phyloP scores from a whole-genome alignment of 202 grass and related monocot genomes.

The Alloteropsis angusta region DNA sequence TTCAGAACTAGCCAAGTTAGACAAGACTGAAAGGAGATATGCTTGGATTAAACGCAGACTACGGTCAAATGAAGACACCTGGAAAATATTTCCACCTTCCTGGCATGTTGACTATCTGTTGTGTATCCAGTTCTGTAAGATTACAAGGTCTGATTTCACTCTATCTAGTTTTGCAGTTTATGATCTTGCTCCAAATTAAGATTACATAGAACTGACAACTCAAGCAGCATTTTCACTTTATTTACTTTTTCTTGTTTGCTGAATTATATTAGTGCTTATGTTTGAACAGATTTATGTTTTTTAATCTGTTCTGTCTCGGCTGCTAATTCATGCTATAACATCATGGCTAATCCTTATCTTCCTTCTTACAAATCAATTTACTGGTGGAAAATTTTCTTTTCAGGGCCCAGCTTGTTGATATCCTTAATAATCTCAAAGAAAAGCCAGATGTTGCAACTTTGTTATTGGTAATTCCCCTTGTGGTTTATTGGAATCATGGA shows the following conservation, averaged over 20 bases:
- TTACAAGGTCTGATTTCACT: constrained; percentile 70
- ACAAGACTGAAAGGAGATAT: constrained; percentile 99
- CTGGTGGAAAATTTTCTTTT: constrained; percentile 20
- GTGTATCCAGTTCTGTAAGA: constrained; percentile 99
- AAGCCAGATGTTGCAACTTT: constrained; percentile 98
- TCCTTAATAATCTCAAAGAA: constrained; percentile 92
- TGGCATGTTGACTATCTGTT: constrained; percentile 98
- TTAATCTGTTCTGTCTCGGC: neutral
- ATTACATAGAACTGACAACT: constrained; percentile 15
- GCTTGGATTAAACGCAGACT: constrained; percentile 93
- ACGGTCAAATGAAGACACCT: constrained; percentile 93
- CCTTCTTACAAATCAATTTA: neutral
- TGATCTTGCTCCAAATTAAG: neutral
- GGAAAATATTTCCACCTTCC: constrained; percentile 93
- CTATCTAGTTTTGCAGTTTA: constrained; percentile 19
- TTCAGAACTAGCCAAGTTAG: constrained; percentile 89
- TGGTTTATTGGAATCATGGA: constrained; percentile 13
- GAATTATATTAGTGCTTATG: neutral
- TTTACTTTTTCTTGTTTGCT: neutral
- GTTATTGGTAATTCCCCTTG: constrained; percentile 54
- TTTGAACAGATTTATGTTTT: neutral
- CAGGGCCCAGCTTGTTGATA: constrained; percentile 91
- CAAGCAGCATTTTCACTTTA: constrained; percentile 14
- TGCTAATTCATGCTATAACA: neutral
- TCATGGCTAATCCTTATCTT: neutral